phyloP scores from a whole-genome alignment of 805 yeast genomes.

The Blastobotrys peoriensis region DNA sequence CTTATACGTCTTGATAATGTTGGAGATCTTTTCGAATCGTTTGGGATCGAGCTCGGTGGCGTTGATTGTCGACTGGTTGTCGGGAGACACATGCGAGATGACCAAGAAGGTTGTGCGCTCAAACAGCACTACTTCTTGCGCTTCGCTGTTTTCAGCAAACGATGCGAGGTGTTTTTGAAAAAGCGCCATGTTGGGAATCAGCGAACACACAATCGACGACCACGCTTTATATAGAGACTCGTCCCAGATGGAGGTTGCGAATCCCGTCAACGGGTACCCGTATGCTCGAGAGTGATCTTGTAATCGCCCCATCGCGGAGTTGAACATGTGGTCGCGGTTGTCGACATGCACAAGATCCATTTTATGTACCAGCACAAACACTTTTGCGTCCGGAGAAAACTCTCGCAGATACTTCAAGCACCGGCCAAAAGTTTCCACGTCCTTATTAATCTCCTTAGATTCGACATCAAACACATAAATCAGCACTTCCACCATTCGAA shows the following conservation, averaged over 20 bases:
- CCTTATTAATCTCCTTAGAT: slow-evolving; percentile 83
- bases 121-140: slow-evolving; percentile 84
- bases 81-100: slow-evolving; percentile 43
- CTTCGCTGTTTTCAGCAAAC: slow-evolving; percentile 68
- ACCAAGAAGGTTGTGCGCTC: slow-evolving; percentile 90
- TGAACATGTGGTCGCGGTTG: slow-evolving; percentile 76
- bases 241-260: slow-evolving; percentile 97
- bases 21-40: slow-evolving; percentile 88
- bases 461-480: slow-evolving; percentile 97
- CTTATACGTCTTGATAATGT: slow-evolving; percentile 88
- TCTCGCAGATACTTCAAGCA: slow-evolving; percentile 75
- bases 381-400: slow-evolving; percentile 84
- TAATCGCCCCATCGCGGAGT: slow-evolving; percentile 75
- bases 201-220: slow-evolving; percentile 91
- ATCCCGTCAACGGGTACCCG: slow-evolving; percentile 68
- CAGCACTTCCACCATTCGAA: slow-evolving; percentile 90
- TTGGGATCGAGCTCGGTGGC: slow-evolving; percentile 63
- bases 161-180: slow-evolving; percentile 71
- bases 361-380: slow-evolving; percentile 86
- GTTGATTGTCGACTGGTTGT: slow-evolving; percentile 2
- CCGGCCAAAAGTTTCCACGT: slow-evolving; percentile 83
- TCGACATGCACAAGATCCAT: slow-evolving; percentile 92
- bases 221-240: slow-evolving; percentile 94
- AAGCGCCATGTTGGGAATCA: slow-evolving; percentile 83
- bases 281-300: slow-evolving; percentile 67